Conservation (phyloP, 2,329 filamentous ascomycete genomes). For the Fusarium floridanum region DNA sequence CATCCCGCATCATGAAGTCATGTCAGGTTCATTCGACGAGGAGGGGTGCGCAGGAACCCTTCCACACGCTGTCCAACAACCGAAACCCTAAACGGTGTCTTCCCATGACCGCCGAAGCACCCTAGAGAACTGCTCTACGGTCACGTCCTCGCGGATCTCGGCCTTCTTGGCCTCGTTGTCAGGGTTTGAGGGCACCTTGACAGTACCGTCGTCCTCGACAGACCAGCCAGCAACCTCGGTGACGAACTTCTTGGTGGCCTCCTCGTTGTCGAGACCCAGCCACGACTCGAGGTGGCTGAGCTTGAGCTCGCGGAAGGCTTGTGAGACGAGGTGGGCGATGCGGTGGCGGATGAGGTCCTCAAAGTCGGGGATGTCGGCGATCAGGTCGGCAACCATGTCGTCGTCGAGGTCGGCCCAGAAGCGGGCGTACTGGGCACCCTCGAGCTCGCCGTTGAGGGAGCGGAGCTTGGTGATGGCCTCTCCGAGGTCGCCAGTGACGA, state of each 20-base stretch:
- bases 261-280: conserved; percentile 75
- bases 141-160: conserved; percentile 95
- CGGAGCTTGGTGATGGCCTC: conserved; percentile 93
- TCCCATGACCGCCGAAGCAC: conserved; percentile 89
- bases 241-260: conserved; percentile 81
- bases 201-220: conserved; percentile 73
- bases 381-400: conserved; percentile 94
- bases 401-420: conserved; percentile 98
- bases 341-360: conserved; percentile 92
- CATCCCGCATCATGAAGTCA: conserved; percentile 46
- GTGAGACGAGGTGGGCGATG: conserved; percentile 88
- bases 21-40: conserved; percentile 44
- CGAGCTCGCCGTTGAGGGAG: conserved; percentile 86
- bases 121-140: conserved; percentile 85
- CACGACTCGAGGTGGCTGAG: conserved; percentile 78
- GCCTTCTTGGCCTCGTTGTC: conserved; percentile 98
- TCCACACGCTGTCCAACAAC: conserved; percentile 26
- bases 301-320: conserved; percentile 81
- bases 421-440: conserved; percentile 87
- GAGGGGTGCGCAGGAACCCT: conserved; percentile 35
- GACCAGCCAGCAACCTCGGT: conserved; percentile 89
- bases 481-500: conserved; percentile 77
- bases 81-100: conserved; percentile 61
- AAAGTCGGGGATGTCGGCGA: conserved; percentile 93
- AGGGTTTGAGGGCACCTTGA: conserved; percentile 89